Percentiles rank a stretch among this genome's conserved stretches.
Conservation (phyloP, 306 rosid species). For the Abrus precatorius region DNA sequence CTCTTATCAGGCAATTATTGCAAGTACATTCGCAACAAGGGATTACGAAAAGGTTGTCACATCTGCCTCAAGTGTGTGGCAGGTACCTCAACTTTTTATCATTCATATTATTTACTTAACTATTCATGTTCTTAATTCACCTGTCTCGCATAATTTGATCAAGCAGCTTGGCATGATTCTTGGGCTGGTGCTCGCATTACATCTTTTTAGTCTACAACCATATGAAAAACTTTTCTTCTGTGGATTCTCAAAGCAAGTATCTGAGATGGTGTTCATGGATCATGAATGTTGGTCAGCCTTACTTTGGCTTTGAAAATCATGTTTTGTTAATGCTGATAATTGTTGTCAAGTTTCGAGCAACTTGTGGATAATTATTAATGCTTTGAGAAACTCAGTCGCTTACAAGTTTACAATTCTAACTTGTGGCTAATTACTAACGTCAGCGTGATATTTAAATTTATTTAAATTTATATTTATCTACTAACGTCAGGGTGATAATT, state of each 20-base stretch:
- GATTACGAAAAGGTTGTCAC: slow-evolving; percentile 67
- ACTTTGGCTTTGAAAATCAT: background rate
- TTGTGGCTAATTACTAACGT: too few species aligned
- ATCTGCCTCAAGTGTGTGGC: slow-evolving; percentile 82
- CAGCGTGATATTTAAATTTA: too few species aligned
- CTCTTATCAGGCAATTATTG: slow-evolving; percentile 77
- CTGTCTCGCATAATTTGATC: slow-evolving; percentile 12
- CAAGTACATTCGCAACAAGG: slow-evolving; percentile 74
- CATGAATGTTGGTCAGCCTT: slow-evolving; percentile 16
- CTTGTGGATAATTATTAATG: too few species aligned
- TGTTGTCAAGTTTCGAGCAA: too few species aligned
- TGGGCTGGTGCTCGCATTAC: background rate
- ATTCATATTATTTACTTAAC: background rate
- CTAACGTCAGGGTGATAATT: too few species aligned
- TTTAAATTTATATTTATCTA: too few species aligned
- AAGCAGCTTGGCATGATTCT: slow-evolving; percentile 83
- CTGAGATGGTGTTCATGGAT: slow-evolving; percentile 31
- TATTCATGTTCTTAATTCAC: background rate
- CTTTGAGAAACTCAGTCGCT: too few species aligned
- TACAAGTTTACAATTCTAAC: too few species aligned
- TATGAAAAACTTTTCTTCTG: slow-evolving; percentile 4
- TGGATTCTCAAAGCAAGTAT: background rate
- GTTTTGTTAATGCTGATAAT: background rate
- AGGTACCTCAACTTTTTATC: slow-evolving; percentile 51
- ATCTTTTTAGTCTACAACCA: slow-evolving; percentile 63